phyloP scores from a whole-genome alignment of 2,329 filamentous ascomycete species.

The Fusarium sp. region DNA sequence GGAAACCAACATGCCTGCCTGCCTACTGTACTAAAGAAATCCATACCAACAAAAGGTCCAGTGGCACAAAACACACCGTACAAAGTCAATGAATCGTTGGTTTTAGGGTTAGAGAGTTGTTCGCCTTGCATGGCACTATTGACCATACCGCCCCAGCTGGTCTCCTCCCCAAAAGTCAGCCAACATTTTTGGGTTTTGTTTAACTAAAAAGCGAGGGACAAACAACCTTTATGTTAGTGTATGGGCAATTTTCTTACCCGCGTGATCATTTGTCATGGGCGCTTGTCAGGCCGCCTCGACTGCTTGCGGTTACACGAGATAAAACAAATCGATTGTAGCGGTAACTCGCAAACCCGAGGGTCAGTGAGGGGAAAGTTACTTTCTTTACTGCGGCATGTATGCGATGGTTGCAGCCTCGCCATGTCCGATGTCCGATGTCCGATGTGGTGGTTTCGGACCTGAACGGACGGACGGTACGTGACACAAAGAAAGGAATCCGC shows the following conservation, averaged over 20 bases:
- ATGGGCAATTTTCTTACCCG: conserved; percentile 15
- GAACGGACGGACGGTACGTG: conserved; percentile 13
- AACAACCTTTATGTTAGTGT: conserved; percentile 24
- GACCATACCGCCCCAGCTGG: conserved; percentile 28
- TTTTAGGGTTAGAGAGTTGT: conserved; percentile 26
- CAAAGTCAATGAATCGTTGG: conserved; percentile 19
- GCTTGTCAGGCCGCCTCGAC: conserved; percentile 1
- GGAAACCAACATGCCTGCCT: conserved; percentile 19
- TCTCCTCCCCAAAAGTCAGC: conserved; percentile 8
- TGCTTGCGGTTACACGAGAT: conserved; percentile 16
- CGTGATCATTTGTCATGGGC: conserved; percentile 10
- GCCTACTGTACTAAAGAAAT: background rate
- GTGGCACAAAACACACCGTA: conserved; percentile 18
- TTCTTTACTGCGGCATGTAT: conserved; percentile 4
- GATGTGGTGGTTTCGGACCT: conserved; percentile 30
- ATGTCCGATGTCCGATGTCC: conserved; percentile 35
- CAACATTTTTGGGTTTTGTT: conserved; percentile 35
- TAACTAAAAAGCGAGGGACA: conserved; percentile 12
- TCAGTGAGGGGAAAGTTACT: conserved; percentile 1
- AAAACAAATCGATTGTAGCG: background rate
- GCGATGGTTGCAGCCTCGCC: conserved; percentile 27
- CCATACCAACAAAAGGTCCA: background rate
- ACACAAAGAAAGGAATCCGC: conserved; percentile 9
- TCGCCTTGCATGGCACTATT: conserved; percentile 43
- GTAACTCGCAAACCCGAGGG: background rate